Conservation (phyloP, 352 stramenopile species). For the Phytophthora chlamydospora region DNA sequence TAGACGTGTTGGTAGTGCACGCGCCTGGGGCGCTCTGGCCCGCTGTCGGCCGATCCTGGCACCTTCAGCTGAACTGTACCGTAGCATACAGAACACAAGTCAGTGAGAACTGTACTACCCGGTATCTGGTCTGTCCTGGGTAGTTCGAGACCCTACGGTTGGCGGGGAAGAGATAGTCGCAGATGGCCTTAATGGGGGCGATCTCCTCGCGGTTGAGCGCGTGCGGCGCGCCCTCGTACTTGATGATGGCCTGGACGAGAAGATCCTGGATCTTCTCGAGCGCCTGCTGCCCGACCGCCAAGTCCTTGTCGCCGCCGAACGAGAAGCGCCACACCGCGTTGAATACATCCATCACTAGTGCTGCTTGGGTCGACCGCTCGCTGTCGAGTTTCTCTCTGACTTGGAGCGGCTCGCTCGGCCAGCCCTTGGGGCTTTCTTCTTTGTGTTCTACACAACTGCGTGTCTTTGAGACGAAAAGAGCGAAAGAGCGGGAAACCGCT, state of each 20-base stretch:
- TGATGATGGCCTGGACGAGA: conserved; percentile 48
- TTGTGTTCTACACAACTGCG: too few relatives aligned
- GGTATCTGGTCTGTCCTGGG: too few relatives aligned
- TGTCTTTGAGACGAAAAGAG: background rate
- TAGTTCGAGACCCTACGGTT: conserved; percentile 51
- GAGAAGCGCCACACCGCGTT: conserved; percentile 53
- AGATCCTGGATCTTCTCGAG: conserved; percentile 59
- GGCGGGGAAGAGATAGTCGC: conserved; percentile 64
- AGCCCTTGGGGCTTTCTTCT: too few relatives aligned
- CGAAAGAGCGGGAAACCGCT: too few relatives aligned
- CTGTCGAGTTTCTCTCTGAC: too few relatives aligned
- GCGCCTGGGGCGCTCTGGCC: conserved; percentile 25
- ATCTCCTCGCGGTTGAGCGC: conserved; percentile 66
- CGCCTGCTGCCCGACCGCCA: conserved; percentile 38
- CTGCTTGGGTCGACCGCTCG: background rate
- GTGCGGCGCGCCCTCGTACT: conserved; percentile 37
- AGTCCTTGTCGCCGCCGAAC: conserved; percentile 38
- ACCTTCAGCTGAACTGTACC: conserved; percentile 62
- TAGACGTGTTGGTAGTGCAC: conserved; percentile 86
- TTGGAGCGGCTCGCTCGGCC: too few relatives aligned
- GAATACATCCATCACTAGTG: conserved; percentile 49
- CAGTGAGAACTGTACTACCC: background rate
- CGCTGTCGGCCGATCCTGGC: conserved; percentile 25
- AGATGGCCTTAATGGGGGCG: conserved; percentile 66
- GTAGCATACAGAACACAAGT: background rate